Base-by-base conservation (phyloP, 331 rosid genomes). In the Dryas integrifolia region DNA sequence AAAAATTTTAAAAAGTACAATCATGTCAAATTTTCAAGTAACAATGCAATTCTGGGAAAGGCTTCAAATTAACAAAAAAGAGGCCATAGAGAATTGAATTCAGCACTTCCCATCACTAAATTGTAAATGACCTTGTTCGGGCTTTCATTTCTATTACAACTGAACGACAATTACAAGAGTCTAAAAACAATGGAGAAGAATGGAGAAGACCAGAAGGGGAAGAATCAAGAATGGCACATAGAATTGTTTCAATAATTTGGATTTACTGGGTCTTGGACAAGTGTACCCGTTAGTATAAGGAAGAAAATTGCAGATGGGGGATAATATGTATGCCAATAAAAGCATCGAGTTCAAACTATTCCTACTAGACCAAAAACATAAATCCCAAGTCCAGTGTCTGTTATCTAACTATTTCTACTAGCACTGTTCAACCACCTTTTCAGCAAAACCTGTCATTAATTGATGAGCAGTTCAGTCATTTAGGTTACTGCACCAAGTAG, bases 401-500 rank as follows among this genome's bases (percentile, higher is more conserved):
- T 44, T 4, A 44, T 44, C 48, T 5, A 67, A 44, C 48, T 9
- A 44, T 30, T 30, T 30, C 35, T 30, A 30, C 35, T 30, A 2
- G 35, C 35, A 30, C 35, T 30, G 35, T 30, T 2, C 35, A 21
- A 21, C 46, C 62, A 15, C 9, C 24, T 48, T 50, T 65, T 68
- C 16, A 13, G 26, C 51, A 38, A 82, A 59, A 61, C 0, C 47
- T 39, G 66, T 55, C 57, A 46, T 39, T 26, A 15, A 64, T 45
- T 53, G 35, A n/a, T 45, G 26, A 35, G 50, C 18, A 14, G 43
- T 26, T 6, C 16, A 58, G 43, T 87, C 89, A 88, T 76, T 80
- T 84, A 49, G 91, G 83, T 77, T 21, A 21, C 24, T 79, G 85
- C 75, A 80, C 83, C 90, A 91, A 76, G 82, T 93, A 93, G 16